These are phyloP conservation scores for Penicillium tannophilum DNA, from an alignment of 495 filamentous ascomycete genomes.

Conservation along the genomic window DNA sequence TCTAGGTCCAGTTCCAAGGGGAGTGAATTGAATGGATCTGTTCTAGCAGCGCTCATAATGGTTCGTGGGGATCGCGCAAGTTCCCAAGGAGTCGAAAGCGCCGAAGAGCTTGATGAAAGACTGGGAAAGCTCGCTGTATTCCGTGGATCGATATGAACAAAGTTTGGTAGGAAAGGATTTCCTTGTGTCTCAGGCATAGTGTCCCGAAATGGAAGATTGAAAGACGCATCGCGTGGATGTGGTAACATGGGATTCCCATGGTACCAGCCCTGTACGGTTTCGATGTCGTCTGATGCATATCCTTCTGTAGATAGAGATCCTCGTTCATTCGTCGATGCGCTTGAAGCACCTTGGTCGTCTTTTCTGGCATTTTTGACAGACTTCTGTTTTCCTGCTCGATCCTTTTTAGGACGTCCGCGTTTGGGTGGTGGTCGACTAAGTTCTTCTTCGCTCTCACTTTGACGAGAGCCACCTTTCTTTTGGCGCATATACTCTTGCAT, in stretches of 20 bases:
- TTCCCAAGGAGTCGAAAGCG: slow-evolving; percentile 20
- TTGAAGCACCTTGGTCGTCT: background rate
- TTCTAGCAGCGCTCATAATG: slow-evolving; percentile 40
- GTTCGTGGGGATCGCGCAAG: slow-evolving; percentile 33
- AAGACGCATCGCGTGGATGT: background rate
- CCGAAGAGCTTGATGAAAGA: slow-evolving; percentile 20
- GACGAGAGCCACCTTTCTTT: slow-evolving; percentile 32
- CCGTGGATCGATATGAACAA: background rate
- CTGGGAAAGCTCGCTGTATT: background rate
- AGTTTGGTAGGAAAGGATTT: background rate
- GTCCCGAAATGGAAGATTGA: background rate
- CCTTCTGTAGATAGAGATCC: background rate
- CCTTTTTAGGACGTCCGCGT: slow-evolving; percentile 27
- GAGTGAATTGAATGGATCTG: slow-evolving; percentile 40
- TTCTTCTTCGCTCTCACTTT: slow-evolving; percentile 26
- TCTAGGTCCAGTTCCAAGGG: slow-evolving; percentile 35
- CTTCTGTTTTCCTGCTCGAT: slow-evolving; percentile 12
- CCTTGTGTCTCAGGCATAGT: background rate
- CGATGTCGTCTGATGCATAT: background rate
- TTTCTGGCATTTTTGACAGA: slow-evolving; percentile 2
- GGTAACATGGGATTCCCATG: background rate
- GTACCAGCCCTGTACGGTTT: background rate
- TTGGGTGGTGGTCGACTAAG: slow-evolving; percentile 11
- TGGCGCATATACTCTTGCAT: slow-evolving; percentile 52
- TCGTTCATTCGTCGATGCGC: slow-evolving; percentile 5